Percentiles rank a stretch among this genome's conserved stretches.
Conservation (phyloP, 805 yeast genomes). For the Saccharomycopsis olivae region DNA sequence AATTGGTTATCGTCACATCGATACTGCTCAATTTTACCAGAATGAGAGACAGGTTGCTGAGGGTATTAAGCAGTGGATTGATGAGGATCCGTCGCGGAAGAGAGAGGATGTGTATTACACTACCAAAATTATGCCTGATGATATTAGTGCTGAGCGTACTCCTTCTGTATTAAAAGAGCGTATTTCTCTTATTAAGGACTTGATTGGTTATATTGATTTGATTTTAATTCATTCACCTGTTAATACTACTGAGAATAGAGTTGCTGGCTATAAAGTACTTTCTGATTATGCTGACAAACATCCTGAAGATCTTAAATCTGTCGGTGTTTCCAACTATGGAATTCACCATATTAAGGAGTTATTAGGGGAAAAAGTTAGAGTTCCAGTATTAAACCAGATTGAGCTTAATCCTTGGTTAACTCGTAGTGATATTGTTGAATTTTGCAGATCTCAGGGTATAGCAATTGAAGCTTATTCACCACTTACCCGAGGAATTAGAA, state of each 20-base stretch:
- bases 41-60: too few species aligned
- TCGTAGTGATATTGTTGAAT: constrained; percentile 28
- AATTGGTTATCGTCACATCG: too few species aligned
- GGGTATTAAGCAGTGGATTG: too few species aligned
- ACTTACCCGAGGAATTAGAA: constrained; percentile 27
- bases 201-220: constrained; percentile 20
- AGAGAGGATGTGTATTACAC: constrained; percentile 48
- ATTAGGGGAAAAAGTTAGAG: constrained; percentile 31
- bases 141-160: too few species aligned
- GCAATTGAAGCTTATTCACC: constrained; percentile 31
- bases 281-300: constrained; percentile 37
- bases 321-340: constrained; percentile 62
- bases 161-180: too few species aligned
- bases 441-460: constrained; percentile 24
- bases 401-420: constrained; percentile 42
- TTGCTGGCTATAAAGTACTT: constrained; percentile 44
- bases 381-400: constrained; percentile 40
- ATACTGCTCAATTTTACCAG: too few species aligned
- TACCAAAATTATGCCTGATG: too few species aligned
- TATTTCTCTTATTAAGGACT: too few species aligned
- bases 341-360: constrained; percentile 45
- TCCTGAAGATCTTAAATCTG: too few species aligned
- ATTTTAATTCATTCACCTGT: constrained; percentile 19
- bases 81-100: constrained; percentile 35
- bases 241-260: constrained; percentile 21